These are phyloP conservation scores for Xylariales sp. DNA, from an alignment of 2,329 filamentous ascomycete species.

Conservation along the genomic window DNA sequence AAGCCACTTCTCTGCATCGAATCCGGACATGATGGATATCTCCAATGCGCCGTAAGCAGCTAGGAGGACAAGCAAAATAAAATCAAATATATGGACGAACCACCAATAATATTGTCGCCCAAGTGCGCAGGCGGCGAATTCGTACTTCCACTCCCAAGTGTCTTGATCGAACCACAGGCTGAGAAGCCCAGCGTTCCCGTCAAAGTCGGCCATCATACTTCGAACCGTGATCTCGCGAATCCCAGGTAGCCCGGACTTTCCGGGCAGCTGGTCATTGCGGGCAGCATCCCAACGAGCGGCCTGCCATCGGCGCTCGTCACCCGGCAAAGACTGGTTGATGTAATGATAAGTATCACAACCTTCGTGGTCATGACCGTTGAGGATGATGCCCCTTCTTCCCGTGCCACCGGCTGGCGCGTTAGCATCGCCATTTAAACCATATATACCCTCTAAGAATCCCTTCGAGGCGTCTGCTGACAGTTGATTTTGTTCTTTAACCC, in stretches of 20 bases:
- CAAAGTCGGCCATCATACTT: conserved; percentile 98
- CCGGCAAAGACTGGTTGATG: conserved; percentile 70
- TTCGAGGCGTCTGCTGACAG: conserved; percentile 78
- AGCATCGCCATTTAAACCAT: conserved; percentile 76
- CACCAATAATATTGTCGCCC: conserved; percentile 96
- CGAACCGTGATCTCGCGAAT: conserved; percentile 91
- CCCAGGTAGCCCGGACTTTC: conserved; percentile 64
- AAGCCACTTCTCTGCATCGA: conserved; percentile 41
- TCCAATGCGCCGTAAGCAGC: conserved; percentile 46
- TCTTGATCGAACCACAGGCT: conserved; percentile 88
- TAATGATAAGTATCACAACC: conserved; percentile 93
- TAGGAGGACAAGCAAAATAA: conserved; percentile 57
- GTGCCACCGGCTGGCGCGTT: conserved; percentile 69
- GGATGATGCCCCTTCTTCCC: conserved; percentile 79
- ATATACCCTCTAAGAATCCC: conserved; percentile 85
- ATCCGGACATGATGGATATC: conserved; percentile 36
- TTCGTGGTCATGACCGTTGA: conserved; percentile 95
- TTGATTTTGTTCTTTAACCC: conserved; percentile 91
- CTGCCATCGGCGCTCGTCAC: conserved; percentile 62
- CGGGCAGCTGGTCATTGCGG: conserved; percentile 54
- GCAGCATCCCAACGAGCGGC: conserved; percentile 61
- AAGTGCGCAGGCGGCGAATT: conserved; percentile 80
- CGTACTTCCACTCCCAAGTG: conserved; percentile 81
- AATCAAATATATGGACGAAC: conserved; percentile 81
- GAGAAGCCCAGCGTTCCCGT: conserved; percentile 89